These are phyloP conservation scores for Diaporthe sp. DNA, from an alignment of 2,329 filamentous ascomycete genomes.

Conservation along the genomic window DNA sequence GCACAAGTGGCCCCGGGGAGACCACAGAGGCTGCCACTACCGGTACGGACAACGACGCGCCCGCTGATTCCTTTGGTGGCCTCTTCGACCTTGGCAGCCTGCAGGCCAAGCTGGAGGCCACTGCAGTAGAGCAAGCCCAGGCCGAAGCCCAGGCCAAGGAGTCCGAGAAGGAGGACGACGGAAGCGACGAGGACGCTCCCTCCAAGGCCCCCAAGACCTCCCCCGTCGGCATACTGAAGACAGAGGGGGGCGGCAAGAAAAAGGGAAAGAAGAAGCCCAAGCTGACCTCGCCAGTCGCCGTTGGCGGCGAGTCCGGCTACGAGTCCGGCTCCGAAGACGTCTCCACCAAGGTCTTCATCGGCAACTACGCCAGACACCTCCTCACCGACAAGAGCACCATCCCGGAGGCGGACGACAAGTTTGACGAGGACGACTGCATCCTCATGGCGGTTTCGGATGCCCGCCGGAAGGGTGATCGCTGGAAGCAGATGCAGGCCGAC, in stretches of 20 bases:
- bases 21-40: slow-evolving; percentile 23
- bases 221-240: not conserved
- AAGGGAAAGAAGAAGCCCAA: slow-evolving; percentile 30
- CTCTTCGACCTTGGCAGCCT: slow-evolving; percentile 28
- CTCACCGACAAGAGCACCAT: slow-evolving; percentile 21
- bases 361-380: slow-evolving; percentile 24
- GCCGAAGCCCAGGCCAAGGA: not conserved
- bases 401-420: slow-evolving; percentile 36
- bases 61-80: not conserved
- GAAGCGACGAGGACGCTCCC: slow-evolving; percentile 16
- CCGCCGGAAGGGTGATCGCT: slow-evolving; percentile 50
- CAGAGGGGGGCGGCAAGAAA: not conserved
- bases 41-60: slow-evolving; percentile 8
- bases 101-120: slow-evolving; percentile 15
- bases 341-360: slow-evolving; percentile 34
- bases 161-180: not conserved
- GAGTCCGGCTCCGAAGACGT: slow-evolving; percentile 44
- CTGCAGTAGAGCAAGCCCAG: slow-evolving; percentile 30
- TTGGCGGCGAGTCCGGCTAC: slow-evolving; percentile 49
- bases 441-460: slow-evolving; percentile 54
- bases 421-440: slow-evolving; percentile 42
- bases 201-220: slow-evolving; percentile 7
- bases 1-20: not conserved
- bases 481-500: slow-evolving; percentile 59
- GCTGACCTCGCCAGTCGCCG: slow-evolving; percentile 38